phyloP scores from a whole-genome alignment of 2,329 filamentous ascomycete species.

The Graphiopsis chlorocephala region DNA sequence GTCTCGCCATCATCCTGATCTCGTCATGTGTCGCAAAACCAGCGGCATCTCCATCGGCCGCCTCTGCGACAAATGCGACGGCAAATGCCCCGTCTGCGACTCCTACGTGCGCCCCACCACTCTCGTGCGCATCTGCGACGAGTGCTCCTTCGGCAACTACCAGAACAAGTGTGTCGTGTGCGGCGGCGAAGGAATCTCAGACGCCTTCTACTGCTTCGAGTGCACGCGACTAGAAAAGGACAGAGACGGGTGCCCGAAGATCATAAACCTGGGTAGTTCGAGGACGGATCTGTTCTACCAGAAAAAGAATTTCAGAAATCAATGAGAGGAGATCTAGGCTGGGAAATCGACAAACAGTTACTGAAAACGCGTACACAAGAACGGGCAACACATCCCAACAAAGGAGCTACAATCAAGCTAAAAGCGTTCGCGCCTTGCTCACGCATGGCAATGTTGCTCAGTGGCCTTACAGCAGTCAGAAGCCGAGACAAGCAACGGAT shows the following conservation, averaged over 20 bases:
- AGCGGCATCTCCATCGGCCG: slow-evolving; percentile 96
- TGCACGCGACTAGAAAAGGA: slow-evolving; percentile 97
- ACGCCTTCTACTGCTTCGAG: slow-evolving; percentile 99
- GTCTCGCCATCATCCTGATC: slow-evolving; percentile 95
- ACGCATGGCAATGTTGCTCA: neutral
- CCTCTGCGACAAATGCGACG: slow-evolving; percentile 99
- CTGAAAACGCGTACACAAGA: neutral
- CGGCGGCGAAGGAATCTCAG: slow-evolving; percentile 94
- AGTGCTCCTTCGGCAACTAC: slow-evolving; percentile 99
- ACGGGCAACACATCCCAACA: neutral
- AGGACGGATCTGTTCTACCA: slow-evolving; percentile 86
- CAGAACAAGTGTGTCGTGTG: slow-evolving; percentile 99
- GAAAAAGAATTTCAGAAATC: slow-evolving; percentile 69
- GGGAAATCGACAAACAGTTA: neutral
- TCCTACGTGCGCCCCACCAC: slow-evolving; percentile 98
- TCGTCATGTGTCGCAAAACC: slow-evolving; percentile 99
- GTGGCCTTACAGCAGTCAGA: neutral
- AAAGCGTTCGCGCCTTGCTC: neutral
- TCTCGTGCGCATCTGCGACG: slow-evolving; percentile 96
- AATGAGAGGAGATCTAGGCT: slow-evolving; percentile 32
- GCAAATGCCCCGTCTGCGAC: slow-evolving; percentile 98
- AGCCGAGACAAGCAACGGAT: neutral
- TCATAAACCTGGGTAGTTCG: slow-evolving; percentile 94
- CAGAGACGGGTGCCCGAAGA: slow-evolving; percentile 96
- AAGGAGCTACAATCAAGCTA: neutral